Evolutionary conservation across 805 yeast genomes (phyloP), one percentile per base, ranked within the genome.

Genomic region (Scheffersomyces lignosus): DNA sequence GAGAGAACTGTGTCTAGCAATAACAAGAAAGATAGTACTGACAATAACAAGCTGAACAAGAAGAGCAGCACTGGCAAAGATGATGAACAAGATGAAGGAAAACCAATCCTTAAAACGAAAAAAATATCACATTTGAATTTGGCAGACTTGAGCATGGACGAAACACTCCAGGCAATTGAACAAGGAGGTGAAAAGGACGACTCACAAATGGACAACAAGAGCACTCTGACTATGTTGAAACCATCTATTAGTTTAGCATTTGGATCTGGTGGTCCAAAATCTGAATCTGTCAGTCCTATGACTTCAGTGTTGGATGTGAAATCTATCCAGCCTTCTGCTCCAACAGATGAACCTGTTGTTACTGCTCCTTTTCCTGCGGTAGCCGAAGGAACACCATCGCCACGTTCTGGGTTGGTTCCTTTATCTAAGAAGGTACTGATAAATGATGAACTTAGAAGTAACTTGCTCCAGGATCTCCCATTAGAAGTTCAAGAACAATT

Each of bases 71-170:
- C 7, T 7, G 10, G 10, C 10, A 20, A 20, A 20, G 24, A 20
- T 10, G n/a, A n/a, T 22, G 31, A 39, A 36, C 24, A 18, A 24
- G 38, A 42, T 34, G 40, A 33, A 13, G 15, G 33, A 30, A 33
- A 37, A 29, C 23, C 41, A 29, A 52, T 63, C 15, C 49, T 42
- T 24, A 54, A 50, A n/a, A 60, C 64, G 17, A 55, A 54, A 47
- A 64, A 64, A 34, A 70, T 69, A 25, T 66, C 73, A 5, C 69
- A 68, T 47, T 53, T 69, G 36, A 67, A 58, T 45, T 51, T 69
- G 47, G 46, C 64, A 2, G 73, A 65, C 27, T 49, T 64, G 36
- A 44, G 44, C 30, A 37, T 40, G 29, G 49, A 47, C 9, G 48
- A 41, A 15, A 37, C 34, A 14, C 6, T 23, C 12, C 10, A 28